A percentile compares a stretch with the other conserved stretches of the same genome.
Evolutionary conservation across 2,329 filamentous ascomycete species (phyloP).

Genomic region (Fusarium hainanense): DNA sequence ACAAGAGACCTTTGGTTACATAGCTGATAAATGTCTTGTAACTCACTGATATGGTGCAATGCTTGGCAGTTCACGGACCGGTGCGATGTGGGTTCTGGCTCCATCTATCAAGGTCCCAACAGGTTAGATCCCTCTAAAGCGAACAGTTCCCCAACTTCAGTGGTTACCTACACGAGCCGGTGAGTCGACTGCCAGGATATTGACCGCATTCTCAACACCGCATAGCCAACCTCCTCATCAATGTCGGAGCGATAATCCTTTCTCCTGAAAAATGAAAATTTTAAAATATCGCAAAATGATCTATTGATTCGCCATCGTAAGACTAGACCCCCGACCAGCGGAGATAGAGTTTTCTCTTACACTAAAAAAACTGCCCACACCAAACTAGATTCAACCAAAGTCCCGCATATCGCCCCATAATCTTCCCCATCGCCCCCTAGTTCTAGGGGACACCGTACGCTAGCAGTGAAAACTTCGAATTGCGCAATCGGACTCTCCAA

Average conservation of each 20-base stretch:
- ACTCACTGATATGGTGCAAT: background rate
- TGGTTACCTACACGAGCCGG: background rate
- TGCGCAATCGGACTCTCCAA: constrained; percentile 31
- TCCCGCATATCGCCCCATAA: constrained; percentile 10
- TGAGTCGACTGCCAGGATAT: background rate
- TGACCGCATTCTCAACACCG: background rate
- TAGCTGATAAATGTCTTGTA: background rate
- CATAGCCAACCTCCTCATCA: background rate
- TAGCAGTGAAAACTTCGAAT: constrained; percentile 39
- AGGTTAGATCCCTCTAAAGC: background rate
- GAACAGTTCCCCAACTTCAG: background rate
- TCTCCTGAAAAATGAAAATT: no score
- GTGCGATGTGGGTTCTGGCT: background rate
- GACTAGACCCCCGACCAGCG: constrained; percentile 4
- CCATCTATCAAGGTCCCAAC: background rate
- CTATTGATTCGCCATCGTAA: background rate
- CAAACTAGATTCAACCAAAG: constrained; percentile 5
- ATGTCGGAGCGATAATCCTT: background rate
- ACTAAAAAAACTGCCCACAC: background rate
- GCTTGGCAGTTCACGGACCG: background rate
- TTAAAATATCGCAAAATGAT: background rate
- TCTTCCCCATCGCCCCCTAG: constrained; percentile 21
- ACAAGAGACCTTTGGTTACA: background rate
- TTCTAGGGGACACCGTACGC: constrained; percentile 9
- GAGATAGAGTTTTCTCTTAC: constrained; percentile 13